A percentile compares a stretch with the other conserved stretches of the same genome.
These are phyloP conservation scores for Termitomyces sp. DNA, from an alignment of 768 basidiomycete species.

Conservation along the genomic window DNA sequence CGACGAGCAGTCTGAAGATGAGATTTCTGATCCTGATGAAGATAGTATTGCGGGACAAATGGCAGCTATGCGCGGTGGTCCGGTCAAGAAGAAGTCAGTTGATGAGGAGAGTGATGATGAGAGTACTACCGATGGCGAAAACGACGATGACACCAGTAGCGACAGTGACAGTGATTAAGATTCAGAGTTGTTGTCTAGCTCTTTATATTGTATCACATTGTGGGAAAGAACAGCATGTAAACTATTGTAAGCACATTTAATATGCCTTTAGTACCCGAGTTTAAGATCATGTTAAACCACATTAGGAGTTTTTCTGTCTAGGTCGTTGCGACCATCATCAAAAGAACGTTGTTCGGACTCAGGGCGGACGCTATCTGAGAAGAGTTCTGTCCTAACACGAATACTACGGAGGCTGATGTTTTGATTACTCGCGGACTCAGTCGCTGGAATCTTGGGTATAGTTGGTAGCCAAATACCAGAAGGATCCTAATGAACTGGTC, in stretches of 20 bases:
- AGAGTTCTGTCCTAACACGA: slow-evolving; percentile 14
- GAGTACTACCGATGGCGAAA: slow-evolving; percentile 48
- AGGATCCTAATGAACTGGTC: neutral
- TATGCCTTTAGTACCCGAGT: neutral
- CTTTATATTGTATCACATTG: slow-evolving; percentile 4
- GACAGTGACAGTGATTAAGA: slow-evolving; percentile 42
- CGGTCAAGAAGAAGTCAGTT: slow-evolving; percentile 63
- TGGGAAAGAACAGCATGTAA: slow-evolving; percentile 6
- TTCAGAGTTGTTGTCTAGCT: slow-evolving; percentile 13
- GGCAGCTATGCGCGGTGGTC: slow-evolving; percentile 88
- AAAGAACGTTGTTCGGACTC: neutral
- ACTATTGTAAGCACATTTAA: slow-evolving; percentile 5
- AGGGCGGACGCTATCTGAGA: slow-evolving; percentile 2
- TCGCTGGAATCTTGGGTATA: neutral
- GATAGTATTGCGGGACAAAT: slow-evolving; percentile 96
- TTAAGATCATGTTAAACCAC: neutral
- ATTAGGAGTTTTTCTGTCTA: neutral
- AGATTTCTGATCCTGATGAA: slow-evolving; percentile 97
- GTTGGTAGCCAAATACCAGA: slow-evolving; percentile 9
- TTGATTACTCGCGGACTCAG: slow-evolving; percentile 4
- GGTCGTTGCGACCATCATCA: neutral
- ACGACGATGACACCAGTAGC: slow-evolving; percentile 34
- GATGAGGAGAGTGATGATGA: slow-evolving; percentile 52
- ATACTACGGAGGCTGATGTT: slow-evolving; percentile 16
- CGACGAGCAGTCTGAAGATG: slow-evolving; percentile 72